phyloP scores from a whole-genome alignment of 345 rosid species.

The Corchorus olitorius region DNA sequence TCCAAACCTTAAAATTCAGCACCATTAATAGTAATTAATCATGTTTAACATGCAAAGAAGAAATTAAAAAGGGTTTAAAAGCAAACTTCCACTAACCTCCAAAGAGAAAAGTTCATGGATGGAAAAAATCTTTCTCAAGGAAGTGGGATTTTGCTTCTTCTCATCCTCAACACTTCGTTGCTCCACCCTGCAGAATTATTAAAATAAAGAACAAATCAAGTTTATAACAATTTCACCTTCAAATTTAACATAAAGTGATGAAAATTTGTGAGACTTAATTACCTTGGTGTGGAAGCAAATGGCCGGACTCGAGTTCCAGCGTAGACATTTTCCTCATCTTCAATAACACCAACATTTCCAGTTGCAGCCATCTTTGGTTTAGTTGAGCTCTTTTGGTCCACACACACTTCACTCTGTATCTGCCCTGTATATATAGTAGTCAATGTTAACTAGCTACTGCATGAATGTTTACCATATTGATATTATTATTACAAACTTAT shows the following conservation, averaged over 20 bases:
- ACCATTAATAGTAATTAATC: neutral
- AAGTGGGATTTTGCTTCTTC: slow-evolving; percentile 13
- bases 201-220: neutral
- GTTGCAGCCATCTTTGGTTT: slow-evolving; percentile 9
- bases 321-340: slow-evolving; percentile 17
- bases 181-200: slow-evolving; percentile 3
- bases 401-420: neutral
- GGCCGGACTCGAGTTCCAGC: slow-evolving; percentile 18
- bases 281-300: slow-evolving; percentile 17
- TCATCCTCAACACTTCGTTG: neutral
- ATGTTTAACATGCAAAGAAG: neutral
- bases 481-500: too few species aligned
- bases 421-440: neutral
- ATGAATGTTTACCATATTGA: neutral
- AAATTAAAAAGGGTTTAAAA: too few species aligned
- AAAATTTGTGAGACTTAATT: neutral
- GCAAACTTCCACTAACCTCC: neutral
- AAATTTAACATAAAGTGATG: neutral
- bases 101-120: slow-evolving; percentile 2
- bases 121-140: neutral
- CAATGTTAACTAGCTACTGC: neutral
- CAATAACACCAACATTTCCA: slow-evolving; percentile 1
- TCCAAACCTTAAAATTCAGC: slow-evolving; percentile 47
- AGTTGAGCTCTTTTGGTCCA: neutral
- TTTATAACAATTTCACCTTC: neutral